Evolutionary conservation across 768 basidiomycete species (phyloP).

Genomic region (Pleurotus djamor): DNA sequence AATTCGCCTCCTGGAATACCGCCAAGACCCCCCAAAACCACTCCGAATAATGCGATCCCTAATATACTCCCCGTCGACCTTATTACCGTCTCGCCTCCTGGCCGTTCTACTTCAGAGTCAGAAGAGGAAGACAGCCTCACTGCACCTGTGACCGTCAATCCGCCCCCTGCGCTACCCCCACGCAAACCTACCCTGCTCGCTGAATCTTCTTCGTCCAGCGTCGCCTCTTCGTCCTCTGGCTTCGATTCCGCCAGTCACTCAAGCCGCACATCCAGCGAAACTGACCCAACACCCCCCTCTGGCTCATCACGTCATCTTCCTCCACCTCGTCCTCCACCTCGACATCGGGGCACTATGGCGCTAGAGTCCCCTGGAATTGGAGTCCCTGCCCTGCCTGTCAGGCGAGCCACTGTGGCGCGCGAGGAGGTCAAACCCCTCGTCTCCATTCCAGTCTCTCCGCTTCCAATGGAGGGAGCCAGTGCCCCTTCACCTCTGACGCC

Average conservation of each 20-base stretch:
- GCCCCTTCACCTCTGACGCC: slow-evolving; percentile 16
- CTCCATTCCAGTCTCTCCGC: slow-evolving; percentile 20
- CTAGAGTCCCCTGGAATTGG: slow-evolving; percentile 10
- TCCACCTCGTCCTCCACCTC: slow-evolving; percentile 33
- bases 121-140: neutral
- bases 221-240: neutral
- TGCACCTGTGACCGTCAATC: neutral
- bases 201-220: neutral
- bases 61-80: slow-evolving; percentile 8
- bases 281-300: slow-evolving; percentile 15
- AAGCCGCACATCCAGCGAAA: slow-evolving; percentile 37
- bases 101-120: neutral
- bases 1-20: slow-evolving; percentile 15
- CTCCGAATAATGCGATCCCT: slow-evolving; percentile 9
- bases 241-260: slow-evolving; percentile 25
- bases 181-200: slow-evolving; percentile 2
- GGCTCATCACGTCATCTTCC: slow-evolving; percentile 15
- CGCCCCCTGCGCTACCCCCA: slow-evolving; percentile 7
- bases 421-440: slow-evolving; percentile 11
- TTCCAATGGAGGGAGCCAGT: slow-evolving; percentile 21
- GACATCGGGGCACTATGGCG: slow-evolving; percentile 20
- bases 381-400: slow-evolving; percentile 46
- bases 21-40: slow-evolving; percentile 17
- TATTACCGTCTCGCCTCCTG: neutral
- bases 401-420: slow-evolving; percentile 27